Evolutionary conservation across 2,329 filamentous ascomycete genomes (phyloP).

Genomic region (Macroventuria anomochaeta): DNA sequence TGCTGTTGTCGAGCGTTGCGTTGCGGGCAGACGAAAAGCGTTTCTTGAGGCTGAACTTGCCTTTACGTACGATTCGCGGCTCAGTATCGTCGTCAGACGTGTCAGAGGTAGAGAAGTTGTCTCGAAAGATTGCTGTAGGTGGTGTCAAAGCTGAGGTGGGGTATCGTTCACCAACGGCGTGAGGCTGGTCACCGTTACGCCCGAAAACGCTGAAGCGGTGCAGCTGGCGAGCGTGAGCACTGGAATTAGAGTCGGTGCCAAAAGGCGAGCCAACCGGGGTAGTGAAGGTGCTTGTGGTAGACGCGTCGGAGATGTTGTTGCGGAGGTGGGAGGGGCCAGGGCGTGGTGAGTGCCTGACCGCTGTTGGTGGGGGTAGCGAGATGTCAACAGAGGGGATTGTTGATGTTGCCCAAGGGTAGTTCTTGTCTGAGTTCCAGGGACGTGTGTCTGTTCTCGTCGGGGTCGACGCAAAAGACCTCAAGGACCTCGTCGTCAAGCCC

Average conservation of each 20-base stretch:
- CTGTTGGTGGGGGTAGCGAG: constrained; percentile 47
- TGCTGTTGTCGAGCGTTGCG: constrained; percentile 18
- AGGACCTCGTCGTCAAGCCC: constrained; percentile 32
- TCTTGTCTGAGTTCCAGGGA: constrained; percentile 57
- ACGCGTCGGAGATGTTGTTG: constrained; percentile 36
- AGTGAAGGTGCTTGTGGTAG: constrained; percentile 30
- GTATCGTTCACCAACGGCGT: constrained; percentile 57
- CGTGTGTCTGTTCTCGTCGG: constrained; percentile 46
- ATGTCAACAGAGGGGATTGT: constrained; percentile 49
- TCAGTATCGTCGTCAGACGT: constrained; percentile 38
- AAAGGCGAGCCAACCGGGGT: constrained; percentile 25
- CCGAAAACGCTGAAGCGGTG: constrained; percentile 33
- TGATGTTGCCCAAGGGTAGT: constrained; percentile 54
- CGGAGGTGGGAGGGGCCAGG: constrained; percentile 41
- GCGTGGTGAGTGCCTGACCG: constrained; percentile 35
- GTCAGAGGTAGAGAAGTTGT: constrained; percentile 33
- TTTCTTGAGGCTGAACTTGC: constrained; percentile 29
- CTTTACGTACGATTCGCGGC: constrained; percentile 29
- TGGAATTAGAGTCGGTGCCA: constrained; percentile 19
- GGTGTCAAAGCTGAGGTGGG: constrained; percentile 55
- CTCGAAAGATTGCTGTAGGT: constrained; percentile 43
- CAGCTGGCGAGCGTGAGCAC: constrained; percentile 23
- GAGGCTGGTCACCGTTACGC: constrained; percentile 34
- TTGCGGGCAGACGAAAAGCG: constrained; percentile 33
- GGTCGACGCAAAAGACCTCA: constrained; percentile 35